Base-by-base conservation (phyloP, 257 asterid genomes). In the Knoxia roxburghii region DNA sequence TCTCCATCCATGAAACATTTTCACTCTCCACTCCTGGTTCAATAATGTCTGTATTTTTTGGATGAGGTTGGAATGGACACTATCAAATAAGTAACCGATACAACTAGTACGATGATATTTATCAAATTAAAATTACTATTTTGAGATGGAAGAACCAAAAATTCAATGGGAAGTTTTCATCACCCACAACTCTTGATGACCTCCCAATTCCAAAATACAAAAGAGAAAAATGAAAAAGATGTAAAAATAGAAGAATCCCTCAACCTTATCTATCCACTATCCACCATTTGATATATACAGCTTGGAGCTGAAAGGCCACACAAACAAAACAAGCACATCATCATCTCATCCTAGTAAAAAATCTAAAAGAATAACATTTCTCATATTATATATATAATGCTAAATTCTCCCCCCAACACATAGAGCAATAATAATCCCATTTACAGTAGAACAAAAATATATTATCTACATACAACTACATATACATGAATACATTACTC, bases 251-350 rank as follows among this genome's bases (percentile, higher is more conserved):
- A 50, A 2, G 6, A 6, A 21, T 23, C 35, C 53, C 24, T 40
- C 35, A 41, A 40, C 67, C 53, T 62, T 62, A 41, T 62, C 67
- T 26, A 24, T 62, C 67, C 52, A 40, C 49, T 14, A 43, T 1
- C 67, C 52, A 40, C 51, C 67, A 46, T 24, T 24, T 62, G 67
- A 41, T 62, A 62, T 41, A 15, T 62, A 62, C 67, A 41, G 33
- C 53, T 62, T 14, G 67, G 53, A 62, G 24, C 48, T 41, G 23
- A 62, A 62, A 24, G 53, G 67, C 67, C 52, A 41, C 67, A 41
- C 9, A 37, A 37, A 37, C 41, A 37, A 70, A 1, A 70, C 30
- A 51, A 33, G 63, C 66, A 73, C 41, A 67, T 50, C 24, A 68
- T 74, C 49, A 39, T n/a, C 51, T 61, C 51, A 39, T 46, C 33